A percentile compares a stretch with the other conserved stretches of the same genome.
Evolutionary conservation across 352 stramenopile genomes (phyloP).

Genomic region (Phytophthora tubulina): DNA sequence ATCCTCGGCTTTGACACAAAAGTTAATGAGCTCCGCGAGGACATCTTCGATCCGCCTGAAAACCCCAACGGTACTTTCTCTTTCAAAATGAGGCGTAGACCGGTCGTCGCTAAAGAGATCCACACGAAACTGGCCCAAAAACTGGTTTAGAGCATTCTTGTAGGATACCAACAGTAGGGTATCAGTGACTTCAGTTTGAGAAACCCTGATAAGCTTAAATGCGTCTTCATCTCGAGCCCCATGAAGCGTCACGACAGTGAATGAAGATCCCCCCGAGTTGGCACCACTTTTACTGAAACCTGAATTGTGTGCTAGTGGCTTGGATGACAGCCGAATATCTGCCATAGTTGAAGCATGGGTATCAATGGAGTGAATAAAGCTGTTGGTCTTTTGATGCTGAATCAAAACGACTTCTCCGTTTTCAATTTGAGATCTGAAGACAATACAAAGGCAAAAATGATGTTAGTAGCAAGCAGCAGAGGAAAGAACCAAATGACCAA

Average conservation of each 20-base stretch:
- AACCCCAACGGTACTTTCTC: conserved; percentile 42
- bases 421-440: conserved; percentile 52
- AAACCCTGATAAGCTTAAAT: conserved; percentile 67
- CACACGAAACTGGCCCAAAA: conserved; percentile 50
- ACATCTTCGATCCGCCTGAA: conserved; percentile 57
- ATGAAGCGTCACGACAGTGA: conserved; percentile 57
- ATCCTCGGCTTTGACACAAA: conserved; percentile 48
- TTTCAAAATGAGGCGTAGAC: conserved; percentile 35
- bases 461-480: neutral
- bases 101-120: conserved; percentile 16
- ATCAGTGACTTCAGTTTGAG: conserved; percentile 59
- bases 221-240: conserved; percentile 75
- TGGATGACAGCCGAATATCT: conserved; percentile 72
- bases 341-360: conserved; percentile 72
- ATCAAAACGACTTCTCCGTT: conserved; percentile 67
- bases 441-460: neutral
- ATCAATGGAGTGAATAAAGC: conserved; percentile 75
- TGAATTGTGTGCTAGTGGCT: conserved; percentile 50
- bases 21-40: conserved; percentile 56
- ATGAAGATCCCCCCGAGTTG: conserved; percentile 39
- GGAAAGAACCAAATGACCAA: neutral
- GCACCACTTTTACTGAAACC: conserved; percentile 28
- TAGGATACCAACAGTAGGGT: conserved; percentile 75
- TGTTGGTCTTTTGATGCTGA: conserved; percentile 57
- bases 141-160: conserved; percentile 50